phyloP scores from a whole-genome alignment of 1,284 basidiomycete genomes.

The Vanrija pseudolonga region DNA sequence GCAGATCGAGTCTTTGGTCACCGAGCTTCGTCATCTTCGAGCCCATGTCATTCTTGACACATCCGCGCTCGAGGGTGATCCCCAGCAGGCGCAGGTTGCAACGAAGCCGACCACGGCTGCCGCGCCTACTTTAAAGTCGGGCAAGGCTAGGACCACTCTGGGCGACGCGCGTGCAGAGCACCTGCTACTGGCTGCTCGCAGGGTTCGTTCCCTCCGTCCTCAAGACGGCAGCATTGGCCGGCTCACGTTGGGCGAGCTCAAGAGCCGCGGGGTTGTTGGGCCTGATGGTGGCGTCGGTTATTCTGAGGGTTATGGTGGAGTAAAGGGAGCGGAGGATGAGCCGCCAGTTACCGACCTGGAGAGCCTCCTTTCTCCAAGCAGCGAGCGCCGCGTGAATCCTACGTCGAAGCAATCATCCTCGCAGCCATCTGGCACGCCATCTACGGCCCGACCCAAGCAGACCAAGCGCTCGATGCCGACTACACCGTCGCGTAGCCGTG shows the following conservation, averaged over 20 bases:
- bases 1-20: conserved; percentile 47
- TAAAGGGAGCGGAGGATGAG: conserved; percentile 20
- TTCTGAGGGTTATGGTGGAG: conserved; percentile 42
- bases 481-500: conserved; percentile 26
- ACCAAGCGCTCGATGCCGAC: conserved; percentile 27
- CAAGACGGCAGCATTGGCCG: conserved; percentile 28
- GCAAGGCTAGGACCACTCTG: conserved; percentile 25
- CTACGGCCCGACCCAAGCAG: conserved; percentile 31
- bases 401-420: too few species aligned
- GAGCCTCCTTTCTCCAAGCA: conserved; percentile 1
- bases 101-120: not conserved
- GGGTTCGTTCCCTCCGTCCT: conserved; percentile 37
- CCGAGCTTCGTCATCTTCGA: conserved; percentile 43
- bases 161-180: conserved; percentile 48
- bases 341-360: not conserved
- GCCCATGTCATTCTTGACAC: conserved; percentile 40
- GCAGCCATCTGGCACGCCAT: conserved; percentile 18
- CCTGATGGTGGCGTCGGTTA: conserved; percentile 44
- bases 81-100: not conserved
- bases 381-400: conserved; percentile 12
- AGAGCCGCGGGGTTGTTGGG: conserved; percentile 37
- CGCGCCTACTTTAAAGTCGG: not conserved
- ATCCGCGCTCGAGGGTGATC: not conserved
- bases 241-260: conserved; percentile 39
- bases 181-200: conserved; percentile 43